These are phyloP conservation scores for Russula brevipes DNA, from an alignment of 768 basidiomycete genomes.

Conservation along the genomic window DNA sequence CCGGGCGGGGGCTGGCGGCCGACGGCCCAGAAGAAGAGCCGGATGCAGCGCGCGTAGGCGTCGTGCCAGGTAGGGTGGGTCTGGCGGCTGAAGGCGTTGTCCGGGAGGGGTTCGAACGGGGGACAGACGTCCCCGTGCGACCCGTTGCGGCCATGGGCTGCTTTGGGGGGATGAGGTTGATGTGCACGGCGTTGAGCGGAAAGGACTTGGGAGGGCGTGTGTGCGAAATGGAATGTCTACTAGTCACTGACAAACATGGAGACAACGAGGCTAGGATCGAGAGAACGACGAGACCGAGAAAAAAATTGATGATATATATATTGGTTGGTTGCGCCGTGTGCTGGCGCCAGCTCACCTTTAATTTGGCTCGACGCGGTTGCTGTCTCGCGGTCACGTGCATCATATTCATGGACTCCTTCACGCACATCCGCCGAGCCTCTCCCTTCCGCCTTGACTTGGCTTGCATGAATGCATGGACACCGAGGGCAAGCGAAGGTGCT, in stretches of 20 bases:
- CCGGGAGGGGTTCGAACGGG: slow-evolving; percentile 18
- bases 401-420: too few species aligned
- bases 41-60: slow-evolving; percentile 14
- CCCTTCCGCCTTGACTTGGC: too few species aligned
- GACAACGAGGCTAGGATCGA: neutral
- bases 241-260: neutral
- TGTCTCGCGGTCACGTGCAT: too few species aligned
- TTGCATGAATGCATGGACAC: too few species aligned
- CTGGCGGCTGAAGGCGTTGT: slow-evolving; percentile 13
- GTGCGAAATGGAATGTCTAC: neutral
- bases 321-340: too few species aligned
- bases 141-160: slow-evolving; percentile 7
- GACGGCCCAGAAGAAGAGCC: slow-evolving; percentile 23
- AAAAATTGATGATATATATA: too few species aligned
- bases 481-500: too few species aligned
- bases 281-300: too few species aligned
- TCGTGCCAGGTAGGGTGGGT: slow-evolving; percentile 17
- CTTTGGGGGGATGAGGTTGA: neutral
- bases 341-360: too few species aligned
- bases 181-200: too few species aligned
- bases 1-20: slow-evolving; percentile 16
- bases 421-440: too few species aligned
- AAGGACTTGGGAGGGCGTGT: neutral
- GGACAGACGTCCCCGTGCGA: neutral
- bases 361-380: too few species aligned